Base-by-base conservation (phyloP, 306 rosid species). In the Begonia loranthoides region DNA sequence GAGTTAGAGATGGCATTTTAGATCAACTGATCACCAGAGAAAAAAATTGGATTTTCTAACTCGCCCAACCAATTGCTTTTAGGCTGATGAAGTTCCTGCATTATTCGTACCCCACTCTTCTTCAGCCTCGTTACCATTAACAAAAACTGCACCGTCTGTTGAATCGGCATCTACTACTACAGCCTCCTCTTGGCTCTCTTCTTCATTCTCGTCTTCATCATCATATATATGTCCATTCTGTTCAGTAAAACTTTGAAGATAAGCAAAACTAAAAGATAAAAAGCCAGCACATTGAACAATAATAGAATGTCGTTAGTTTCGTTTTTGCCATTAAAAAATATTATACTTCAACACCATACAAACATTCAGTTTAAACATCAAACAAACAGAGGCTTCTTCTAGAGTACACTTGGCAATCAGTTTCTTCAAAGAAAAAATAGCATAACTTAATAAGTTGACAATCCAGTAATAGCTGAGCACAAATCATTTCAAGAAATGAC, bases 111-210 rank as follows among this genome's bases (percentile, higher is more conserved):
- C 55, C 63, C 52, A 58, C 60, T 63, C 77, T 74, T 66, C 64
- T 49, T 64, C 77, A 33, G 50, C 72, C 58, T 73, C 73, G 51
- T 53, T 65, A 41, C 64, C 66, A 56, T 66, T 68, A 28, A 77
- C 58, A 55, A 66, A 41, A 66, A 71, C 70, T 17, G 66, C 63
- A 58, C 67, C 73, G 50, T 74, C 65, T n/a, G 69, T 53, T 13
- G 75, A 69, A 58, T 72, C 66, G 13, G 62, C 63, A 52, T 77
- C 77, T 65, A 74, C 76, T 49, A 63, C 69, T 41, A 70, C 44
- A 15, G 61, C 53, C 17, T 58, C 57, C 24, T 45, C 36, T 28
- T 28, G 36, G 36, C 9, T 28, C 36, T 28, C 36, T 28, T 3
- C 36, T 28, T 28, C 63, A 50, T 59, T 57, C 58, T 65, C 51